Evolutionary conservation across 2,329 filamentous ascomycete genomes (phyloP), one percentile per base, ranked within the genome.

Genomic region (Bipolaris bicolor): DNA sequence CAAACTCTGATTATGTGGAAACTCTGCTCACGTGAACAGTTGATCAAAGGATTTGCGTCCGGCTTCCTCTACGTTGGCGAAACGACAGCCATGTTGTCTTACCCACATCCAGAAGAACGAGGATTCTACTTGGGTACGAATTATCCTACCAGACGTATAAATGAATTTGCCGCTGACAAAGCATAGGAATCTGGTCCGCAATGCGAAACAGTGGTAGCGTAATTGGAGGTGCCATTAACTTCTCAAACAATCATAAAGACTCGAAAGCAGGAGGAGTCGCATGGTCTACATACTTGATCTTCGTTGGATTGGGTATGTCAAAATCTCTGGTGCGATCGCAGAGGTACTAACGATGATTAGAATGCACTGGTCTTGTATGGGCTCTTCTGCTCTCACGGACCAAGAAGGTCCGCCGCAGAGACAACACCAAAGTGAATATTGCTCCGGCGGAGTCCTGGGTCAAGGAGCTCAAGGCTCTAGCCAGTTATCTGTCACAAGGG

Each of bases 51-150:
- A 5, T n/a, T 44, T 7, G 54, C 54, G 20, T 37, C 44, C 2
- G 57, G 57, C 1, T 49, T 60, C 26, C 39, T 60, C 11, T 60
- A 60, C 20, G 57, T 60, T 3, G 31, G 54, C n/a, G 57, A 60
- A 40, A 60, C 57, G 20, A 60, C 57, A n/a, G 57, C 57, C 6
- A 60, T 60, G 57, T 9, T 60, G 22, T 43, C 49, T n/a, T 60
- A 60, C 45, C 57, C 57, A 24, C 49, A 45, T 18, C 57, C 49
- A 20, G 49, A 60, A 57, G 57, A 60, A 7, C 45, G 24, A 16
- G 57, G 57, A 5, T 36, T 57, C 10, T 60, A 60, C 18, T 45
- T 60, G 29, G 57, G 57, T 56, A 46, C 33, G 56, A 22, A 39
- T 13, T 9, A 2, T 4, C 34, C 13, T 7, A 11, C n/a, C n/a